A percentile compares a stretch with the other conserved stretches of the same genome.
phyloP scores from a whole-genome alignment of 805 yeast species.

The Kazachstania kunashirensis region DNA sequence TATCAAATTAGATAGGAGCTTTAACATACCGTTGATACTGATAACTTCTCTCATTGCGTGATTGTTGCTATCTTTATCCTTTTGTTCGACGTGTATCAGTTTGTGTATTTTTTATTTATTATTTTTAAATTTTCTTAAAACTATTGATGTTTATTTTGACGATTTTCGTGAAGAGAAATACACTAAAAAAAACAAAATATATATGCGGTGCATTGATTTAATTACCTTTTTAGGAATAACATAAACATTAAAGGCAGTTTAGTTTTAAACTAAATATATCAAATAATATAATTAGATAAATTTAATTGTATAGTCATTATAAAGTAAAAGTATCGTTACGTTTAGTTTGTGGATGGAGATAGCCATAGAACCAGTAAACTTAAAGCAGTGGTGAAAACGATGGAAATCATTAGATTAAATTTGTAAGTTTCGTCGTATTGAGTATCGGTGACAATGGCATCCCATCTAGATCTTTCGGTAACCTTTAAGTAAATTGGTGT shows the following conservation, averaged over 20 bases:
- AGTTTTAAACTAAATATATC: no score
- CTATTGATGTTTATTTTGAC: no score
- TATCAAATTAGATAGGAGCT: no score
- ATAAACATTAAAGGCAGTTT: no score
- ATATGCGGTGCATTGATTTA: no score
- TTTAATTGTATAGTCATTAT: no score
- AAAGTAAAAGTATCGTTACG: no score
- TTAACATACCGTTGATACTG: conserved; percentile 47
- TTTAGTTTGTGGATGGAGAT: background rate
- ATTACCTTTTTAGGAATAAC: no score
- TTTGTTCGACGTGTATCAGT: background rate
- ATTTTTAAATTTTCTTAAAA: no score
- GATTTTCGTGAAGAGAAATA: no score
- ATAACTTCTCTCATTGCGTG: conserved; percentile 90
- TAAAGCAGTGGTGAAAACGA: conserved; percentile 12
- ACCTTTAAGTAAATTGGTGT: conserved; percentile 34
- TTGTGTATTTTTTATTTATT: background rate
- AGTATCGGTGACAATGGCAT: conserved; percentile 21
- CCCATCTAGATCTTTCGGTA: conserved; percentile 35
- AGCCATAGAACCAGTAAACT: background rate
- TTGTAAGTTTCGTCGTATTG: conserved; percentile 20
- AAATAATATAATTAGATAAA: no score
- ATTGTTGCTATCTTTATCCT: background rate
- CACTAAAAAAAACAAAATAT: no score
- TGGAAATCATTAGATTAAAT: conserved; percentile 19